Evolutionary conservation across 345 rosid genomes (phyloP).

Genomic region (Pistacia vera): DNA sequence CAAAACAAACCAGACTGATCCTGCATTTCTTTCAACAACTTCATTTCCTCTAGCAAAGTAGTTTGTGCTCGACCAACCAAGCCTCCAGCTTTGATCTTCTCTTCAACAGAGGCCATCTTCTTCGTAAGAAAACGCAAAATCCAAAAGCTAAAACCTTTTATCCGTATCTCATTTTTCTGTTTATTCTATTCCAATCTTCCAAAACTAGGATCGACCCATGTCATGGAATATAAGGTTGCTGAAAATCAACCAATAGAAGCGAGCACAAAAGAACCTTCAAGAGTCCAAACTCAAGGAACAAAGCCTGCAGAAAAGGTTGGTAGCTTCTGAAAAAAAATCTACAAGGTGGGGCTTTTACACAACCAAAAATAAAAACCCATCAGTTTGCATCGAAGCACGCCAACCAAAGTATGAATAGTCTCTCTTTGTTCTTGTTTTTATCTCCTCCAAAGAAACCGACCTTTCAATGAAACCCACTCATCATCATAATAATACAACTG

Average conservation of each 20-base stretch:
- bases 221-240: slow-evolving; percentile 39
- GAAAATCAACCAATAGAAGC: slow-evolving; percentile 28
- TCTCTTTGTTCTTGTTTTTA: slow-evolving; percentile 22
- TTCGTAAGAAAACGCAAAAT: slow-evolving; percentile 25
- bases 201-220: slow-evolving; percentile 35
- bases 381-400: slow-evolving; percentile 61
- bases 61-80: slow-evolving; percentile 36
- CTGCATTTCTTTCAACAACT: slow-evolving; percentile 83
- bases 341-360: slow-evolving; percentile 47
- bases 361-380: slow-evolving; percentile 34
- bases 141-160: background rate
- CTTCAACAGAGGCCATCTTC: slow-evolving; percentile 65
- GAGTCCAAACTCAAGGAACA: slow-evolving; percentile 65
- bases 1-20: slow-evolving; percentile 76
- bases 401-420: slow-evolving; percentile 39
- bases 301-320: slow-evolving; percentile 44
- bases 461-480: slow-evolving; percentile 46
- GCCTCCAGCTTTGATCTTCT: slow-evolving; percentile 56
- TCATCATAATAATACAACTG: slow-evolving; percentile 13
- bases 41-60: slow-evolving; percentile 84
- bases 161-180: background rate
- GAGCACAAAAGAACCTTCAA: slow-evolving; percentile 23
- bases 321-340: slow-evolving; percentile 25
- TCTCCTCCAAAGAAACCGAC: slow-evolving; percentile 49
- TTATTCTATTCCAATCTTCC: background rate